phyloP scores from a whole-genome alignment of 768 basidiomycete genomes.

The Pleurotus giganteus region DNA sequence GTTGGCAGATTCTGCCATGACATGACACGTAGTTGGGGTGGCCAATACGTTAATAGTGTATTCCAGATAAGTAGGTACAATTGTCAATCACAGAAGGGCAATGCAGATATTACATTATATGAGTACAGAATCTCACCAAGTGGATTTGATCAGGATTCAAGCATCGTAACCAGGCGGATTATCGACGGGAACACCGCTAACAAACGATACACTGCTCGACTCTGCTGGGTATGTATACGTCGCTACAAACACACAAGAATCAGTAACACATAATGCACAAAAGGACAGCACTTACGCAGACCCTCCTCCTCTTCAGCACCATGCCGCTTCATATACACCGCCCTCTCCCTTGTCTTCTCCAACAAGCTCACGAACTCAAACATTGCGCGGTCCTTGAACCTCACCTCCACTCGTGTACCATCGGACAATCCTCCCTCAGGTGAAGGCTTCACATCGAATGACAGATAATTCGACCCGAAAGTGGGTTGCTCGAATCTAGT shows the following conservation, averaged over 20 bases:
- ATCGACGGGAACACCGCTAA: slow-evolving; percentile 42
- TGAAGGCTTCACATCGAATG: slow-evolving; percentile 65
- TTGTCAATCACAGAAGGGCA: background rate
- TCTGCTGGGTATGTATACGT: slow-evolving; percentile 45
- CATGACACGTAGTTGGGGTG: too few species aligned
- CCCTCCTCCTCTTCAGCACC: slow-evolving; percentile 50
- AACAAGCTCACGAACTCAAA: slow-evolving; percentile 71
- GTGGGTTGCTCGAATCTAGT: slow-evolving; percentile 77
- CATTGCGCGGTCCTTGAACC: slow-evolving; percentile 65
- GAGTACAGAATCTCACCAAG: background rate
- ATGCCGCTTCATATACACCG: slow-evolving; percentile 73
- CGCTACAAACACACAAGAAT: slow-evolving; percentile 26
- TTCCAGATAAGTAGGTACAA: background rate
- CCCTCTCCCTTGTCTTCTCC: slow-evolving; percentile 76
- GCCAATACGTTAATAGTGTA: too few species aligned
- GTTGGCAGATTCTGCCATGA: background rate
- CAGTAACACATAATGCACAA: background rate
- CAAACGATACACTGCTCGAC: slow-evolving; percentile 39
- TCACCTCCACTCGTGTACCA: slow-evolving; percentile 65
- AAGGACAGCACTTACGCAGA: slow-evolving; percentile 46
- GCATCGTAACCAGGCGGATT: slow-evolving; percentile 51
- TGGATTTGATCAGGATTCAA: slow-evolving; percentile 19
- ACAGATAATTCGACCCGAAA: slow-evolving; percentile 66
- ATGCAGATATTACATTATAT: background rate
- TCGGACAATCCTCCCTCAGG: slow-evolving; percentile 62